Conservation (phyloP, 2,329 filamentous ascomycete species). For the Ceratocystiopsis minuta region DNA sequence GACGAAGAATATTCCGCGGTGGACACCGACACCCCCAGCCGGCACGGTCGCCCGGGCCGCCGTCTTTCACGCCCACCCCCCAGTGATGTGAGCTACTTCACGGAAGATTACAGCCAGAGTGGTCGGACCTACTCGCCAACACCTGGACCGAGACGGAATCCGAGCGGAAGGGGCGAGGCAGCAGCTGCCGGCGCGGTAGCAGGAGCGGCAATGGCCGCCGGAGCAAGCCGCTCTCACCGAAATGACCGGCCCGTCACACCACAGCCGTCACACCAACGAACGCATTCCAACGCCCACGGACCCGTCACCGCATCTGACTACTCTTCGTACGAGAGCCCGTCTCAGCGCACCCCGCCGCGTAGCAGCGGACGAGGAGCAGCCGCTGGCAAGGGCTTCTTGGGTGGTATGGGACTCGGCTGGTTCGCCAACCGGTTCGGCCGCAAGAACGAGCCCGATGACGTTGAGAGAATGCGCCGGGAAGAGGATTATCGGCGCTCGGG, state of each 20-base stretch:
- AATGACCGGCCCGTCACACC: constrained; percentile 26
- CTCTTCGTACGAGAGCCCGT: constrained; percentile 45
- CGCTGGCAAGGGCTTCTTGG: constrained; percentile 38
- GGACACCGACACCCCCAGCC: constrained; percentile 40
- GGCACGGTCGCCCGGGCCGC: constrained; percentile 18
- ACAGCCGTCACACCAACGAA: constrained; percentile 27
- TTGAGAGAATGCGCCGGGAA: constrained; percentile 25
- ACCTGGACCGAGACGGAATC: constrained; percentile 20
- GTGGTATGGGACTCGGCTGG: constrained; percentile 49
- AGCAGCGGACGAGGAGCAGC: constrained; percentile 18
- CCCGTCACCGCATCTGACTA: constrained; percentile 38
- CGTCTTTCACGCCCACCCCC: constrained; percentile 12
- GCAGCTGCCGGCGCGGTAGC: constrained; percentile 14
- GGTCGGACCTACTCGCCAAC: constrained; percentile 21
- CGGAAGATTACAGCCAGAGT: no score
- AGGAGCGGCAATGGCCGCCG: constrained; percentile 24
- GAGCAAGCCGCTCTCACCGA: constrained; percentile 8
- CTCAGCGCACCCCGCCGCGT: constrained; percentile 29
- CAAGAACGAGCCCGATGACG: constrained; percentile 29
- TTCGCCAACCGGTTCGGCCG: constrained; percentile 47
- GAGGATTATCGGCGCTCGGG: constrained; percentile 39
- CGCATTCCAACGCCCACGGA: constrained; percentile 16
- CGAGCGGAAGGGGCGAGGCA: background rate
- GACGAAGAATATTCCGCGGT: constrained; percentile 44
- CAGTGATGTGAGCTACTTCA: constrained; percentile 28